Evolutionary conservation across 2,329 filamentous ascomycete species (phyloP).

Genomic region (Hysterium pulicare): DNA sequence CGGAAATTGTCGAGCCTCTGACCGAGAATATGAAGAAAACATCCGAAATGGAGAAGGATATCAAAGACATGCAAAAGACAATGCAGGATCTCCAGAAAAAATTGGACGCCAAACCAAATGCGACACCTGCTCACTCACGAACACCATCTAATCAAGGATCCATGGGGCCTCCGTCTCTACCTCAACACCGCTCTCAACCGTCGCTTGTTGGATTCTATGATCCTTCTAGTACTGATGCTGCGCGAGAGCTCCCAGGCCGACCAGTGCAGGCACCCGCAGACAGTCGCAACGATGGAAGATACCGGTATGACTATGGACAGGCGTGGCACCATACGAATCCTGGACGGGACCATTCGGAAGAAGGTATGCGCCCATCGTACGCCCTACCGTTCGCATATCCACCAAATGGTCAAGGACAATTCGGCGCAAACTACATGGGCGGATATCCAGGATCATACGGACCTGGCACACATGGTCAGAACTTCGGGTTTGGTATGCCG

Average conservation of each 20-base stretch:
- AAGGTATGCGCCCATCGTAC: constrained; percentile 18
- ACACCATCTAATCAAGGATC: constrained; percentile 4
- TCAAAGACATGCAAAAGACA: constrained; percentile 25
- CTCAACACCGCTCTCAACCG: constrained; percentile 23
- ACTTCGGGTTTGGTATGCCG: too few relatives aligned
- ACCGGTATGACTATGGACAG: constrained; percentile 13
- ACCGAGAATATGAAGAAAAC: constrained; percentile 23
- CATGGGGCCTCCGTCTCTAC: constrained; percentile 7
- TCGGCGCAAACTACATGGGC: constrained; percentile 1
- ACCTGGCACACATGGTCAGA: too few relatives aligned
- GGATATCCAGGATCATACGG: constrained; percentile 2
- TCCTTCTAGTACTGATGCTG: constrained; percentile 8
- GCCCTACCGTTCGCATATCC: constrained; percentile 17
- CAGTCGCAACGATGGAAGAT: constrained; percentile 12
- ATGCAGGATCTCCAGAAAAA: constrained; percentile 23
- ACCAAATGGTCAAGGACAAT: constrained; percentile 14
- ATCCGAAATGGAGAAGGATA: constrained; percentile 17
- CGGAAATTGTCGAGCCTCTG: constrained; percentile 22
- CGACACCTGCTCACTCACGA: constrained; percentile 7
- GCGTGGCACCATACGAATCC: constrained; percentile 14
- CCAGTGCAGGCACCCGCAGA: constrained; percentile 6
- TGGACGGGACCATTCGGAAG: constrained; percentile 18
- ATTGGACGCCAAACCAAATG: constrained; percentile 14
- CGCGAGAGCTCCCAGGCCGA: constrained; percentile 8
- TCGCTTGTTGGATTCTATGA: constrained; percentile 19